Conservation (phyloP, 768 basidiomycete species). For the Leccinum fibrillosum region DNA sequence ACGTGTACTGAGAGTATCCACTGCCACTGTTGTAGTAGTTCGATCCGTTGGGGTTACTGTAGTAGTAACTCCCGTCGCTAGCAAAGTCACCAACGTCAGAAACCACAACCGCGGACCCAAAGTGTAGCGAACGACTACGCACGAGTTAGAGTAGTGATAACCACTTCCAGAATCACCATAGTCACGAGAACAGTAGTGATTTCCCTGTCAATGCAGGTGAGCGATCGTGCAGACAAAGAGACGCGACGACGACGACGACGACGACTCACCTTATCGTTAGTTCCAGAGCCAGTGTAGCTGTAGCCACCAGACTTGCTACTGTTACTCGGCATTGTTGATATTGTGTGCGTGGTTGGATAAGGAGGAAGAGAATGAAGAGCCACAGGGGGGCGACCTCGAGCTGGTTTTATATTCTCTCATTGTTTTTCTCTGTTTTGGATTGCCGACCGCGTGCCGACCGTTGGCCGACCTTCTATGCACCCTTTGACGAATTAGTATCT, state of each 20-base stretch:
- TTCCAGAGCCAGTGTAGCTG: constrained; percentile 45
- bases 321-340: constrained; percentile 15
- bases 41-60: constrained; percentile 56
- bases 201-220: constrained; percentile 40
- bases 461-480: background rate
- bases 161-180: constrained; percentile 40
- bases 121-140: constrained; percentile 10
- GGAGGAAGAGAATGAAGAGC: background rate
- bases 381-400: background rate
- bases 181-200: constrained; percentile 57
- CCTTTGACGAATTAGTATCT: no score
- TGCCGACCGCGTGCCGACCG: background rate
- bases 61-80: constrained; percentile 61
- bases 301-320: constrained; percentile 29
- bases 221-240: background rate
- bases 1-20: constrained; percentile 50
- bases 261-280: constrained; percentile 53
- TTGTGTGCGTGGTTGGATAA: background rate
- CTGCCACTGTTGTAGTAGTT: constrained; percentile 54
- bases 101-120: background rate
- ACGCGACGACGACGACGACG: constrained; percentile 11
- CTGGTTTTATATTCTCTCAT: constrained; percentile 5
- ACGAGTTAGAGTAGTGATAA: constrained; percentile 66
- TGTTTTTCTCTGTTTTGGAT: constrained; percentile 15
- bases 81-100: background rate